Base-by-base conservation (phyloP, 1,139 yeast species). In the Hansenula anomala region DNA sequence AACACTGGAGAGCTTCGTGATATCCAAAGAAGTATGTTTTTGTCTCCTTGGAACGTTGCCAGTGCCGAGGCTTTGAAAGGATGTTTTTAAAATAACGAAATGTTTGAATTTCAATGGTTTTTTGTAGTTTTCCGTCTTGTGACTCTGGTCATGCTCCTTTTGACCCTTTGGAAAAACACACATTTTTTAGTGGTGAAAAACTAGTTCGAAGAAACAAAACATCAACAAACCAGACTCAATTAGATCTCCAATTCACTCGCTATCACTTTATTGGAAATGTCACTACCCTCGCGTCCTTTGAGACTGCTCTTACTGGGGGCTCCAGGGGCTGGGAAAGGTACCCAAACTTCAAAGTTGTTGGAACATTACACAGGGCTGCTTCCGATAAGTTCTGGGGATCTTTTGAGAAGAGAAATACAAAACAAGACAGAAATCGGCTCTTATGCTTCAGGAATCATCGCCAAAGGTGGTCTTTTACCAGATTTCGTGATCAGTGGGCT, bases 241-340 rank as follows among this genome's bases (percentile, higher is more conserved):
- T n/a, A n/a, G n/a, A n/a, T n/a, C n/a, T n/a, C n/a, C n/a, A n/a
- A 28, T 12, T 8, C 15, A 11, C 20, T 16, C 26, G 6, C 28
- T 12, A 36, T n/a, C n/a, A n/a, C n/a, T n/a, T n/a, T n/a, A n/a
- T n/a, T n/a, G n/a, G n/a, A n/a, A n/a, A n/a, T 38, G 42, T 22
- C 39, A 13, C 18, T 39, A 17, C 43, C 39, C 5, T 17, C 37
- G 6, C 30, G 31, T 14, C 85, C 95, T 2, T 56, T 86, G 29
- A 65, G 96, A 48, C 62, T 88, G 32, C 67, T 89, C 27, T 67
- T 89, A 10, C 64, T 89, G 37, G 97, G 97, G 6, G 96, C 97
- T 0, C 97, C 97, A 0, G 97, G 97, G 0, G 74, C 96, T 1
- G 97, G 97, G 3, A 90, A 90, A 57, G 97, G 97, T 2, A 90